These are phyloP conservation scores for Suhomyces canberraensis DNA, from an alignment of 805 yeast genomes.

Conservation along the genomic window DNA sequence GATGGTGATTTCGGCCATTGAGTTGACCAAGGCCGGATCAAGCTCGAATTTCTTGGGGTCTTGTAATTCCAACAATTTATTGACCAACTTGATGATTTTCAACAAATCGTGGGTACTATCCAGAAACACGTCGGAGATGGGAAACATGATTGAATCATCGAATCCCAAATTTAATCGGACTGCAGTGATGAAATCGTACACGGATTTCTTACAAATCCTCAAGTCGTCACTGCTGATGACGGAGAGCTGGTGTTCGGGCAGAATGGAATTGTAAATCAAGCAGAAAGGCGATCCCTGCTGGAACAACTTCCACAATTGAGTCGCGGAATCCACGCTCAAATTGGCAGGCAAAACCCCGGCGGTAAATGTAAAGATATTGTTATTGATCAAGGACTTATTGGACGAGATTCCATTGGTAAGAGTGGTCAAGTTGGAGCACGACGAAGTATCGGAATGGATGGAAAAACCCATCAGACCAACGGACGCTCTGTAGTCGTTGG, in stretches of 20 bases:
- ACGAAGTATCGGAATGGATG: constrained; percentile 32
- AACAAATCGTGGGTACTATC: constrained; percentile 76
- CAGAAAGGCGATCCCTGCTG: constrained; percentile 94
- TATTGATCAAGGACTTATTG: constrained; percentile 18
- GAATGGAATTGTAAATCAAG: constrained; percentile 70
- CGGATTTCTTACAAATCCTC: constrained; percentile 80
- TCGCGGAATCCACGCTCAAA: constrained; percentile 83
- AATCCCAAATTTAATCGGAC: constrained; percentile 73
- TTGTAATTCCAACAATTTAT: constrained; percentile 41
- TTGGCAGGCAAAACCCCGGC: constrained; percentile 77
- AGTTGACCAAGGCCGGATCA: constrained; percentile 4
- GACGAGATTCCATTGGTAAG: constrained; percentile 7
- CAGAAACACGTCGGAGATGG: constrained; percentile 84
- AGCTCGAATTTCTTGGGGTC: constrained; percentile 2
- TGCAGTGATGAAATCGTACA: constrained; percentile 85
- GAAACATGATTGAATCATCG: constrained; percentile 79
- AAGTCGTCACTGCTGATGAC: constrained; percentile 75
- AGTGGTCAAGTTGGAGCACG: constrained; percentile 20
- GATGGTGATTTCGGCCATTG: constrained; percentile 24
- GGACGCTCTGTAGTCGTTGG: constrained; percentile 31
- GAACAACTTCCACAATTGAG: constrained; percentile 82
- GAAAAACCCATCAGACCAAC: constrained; percentile 33
- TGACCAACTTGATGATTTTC: constrained; percentile 71
- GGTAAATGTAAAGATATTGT: constrained; percentile 57
- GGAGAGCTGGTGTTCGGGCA: constrained; percentile 50